Percentiles rank a stretch among this genome's conserved stretches.
Conservation (phyloP, 2,329 filamentous ascomycete species). For the Paecilomyces fulvus region DNA sequence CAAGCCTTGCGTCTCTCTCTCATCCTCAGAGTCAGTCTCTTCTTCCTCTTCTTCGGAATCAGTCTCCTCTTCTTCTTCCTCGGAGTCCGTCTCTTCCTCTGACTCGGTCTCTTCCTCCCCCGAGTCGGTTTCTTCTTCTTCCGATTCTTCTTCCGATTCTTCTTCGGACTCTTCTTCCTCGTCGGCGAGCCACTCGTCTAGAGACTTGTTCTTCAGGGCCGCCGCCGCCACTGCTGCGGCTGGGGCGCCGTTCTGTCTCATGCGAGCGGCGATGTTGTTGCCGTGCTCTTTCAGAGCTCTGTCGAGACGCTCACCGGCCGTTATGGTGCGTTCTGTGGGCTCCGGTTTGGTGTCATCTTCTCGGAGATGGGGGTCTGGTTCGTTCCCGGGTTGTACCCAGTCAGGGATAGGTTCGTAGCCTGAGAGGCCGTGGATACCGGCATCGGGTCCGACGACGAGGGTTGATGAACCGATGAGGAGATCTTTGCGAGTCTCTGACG, state of each 20-base stretch:
- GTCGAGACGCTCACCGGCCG: slow-evolving; percentile 37
- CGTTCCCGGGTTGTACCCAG: slow-evolving; percentile 73
- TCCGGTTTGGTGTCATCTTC: slow-evolving; percentile 45
- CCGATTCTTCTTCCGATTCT: slow-evolving; percentile 45
- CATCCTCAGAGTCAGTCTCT: slow-evolving; percentile 19
- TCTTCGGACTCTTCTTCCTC: slow-evolving; percentile 53
- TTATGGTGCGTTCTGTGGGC: slow-evolving; percentile 21
- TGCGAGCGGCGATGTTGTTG: slow-evolving; percentile 12
- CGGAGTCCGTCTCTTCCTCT: slow-evolving; percentile 39
- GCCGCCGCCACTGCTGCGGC: slow-evolving; percentile 12
- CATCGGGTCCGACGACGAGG: slow-evolving; percentile 70
- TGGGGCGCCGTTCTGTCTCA: slow-evolving; percentile 9
- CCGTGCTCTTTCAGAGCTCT: slow-evolving; percentile 35
- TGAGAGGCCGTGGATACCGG: slow-evolving; percentile 61
- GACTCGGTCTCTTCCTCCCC: slow-evolving; percentile 24
- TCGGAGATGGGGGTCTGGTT: slow-evolving; percentile 68
- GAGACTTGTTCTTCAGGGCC: slow-evolving; percentile 58
- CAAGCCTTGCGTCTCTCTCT: slow-evolving; percentile 7
- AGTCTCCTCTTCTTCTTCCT: slow-evolving; percentile 28
- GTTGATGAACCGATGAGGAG: slow-evolving; percentile 78
- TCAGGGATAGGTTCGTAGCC: slow-evolving; percentile 74
- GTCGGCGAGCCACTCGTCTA: slow-evolving; percentile 89
- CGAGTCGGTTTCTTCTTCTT: slow-evolving; percentile 36
- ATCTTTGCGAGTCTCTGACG: slow-evolving; percentile 71
- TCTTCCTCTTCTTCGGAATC: slow-evolving; percentile 37